A percentile compares a stretch with the other conserved stretches of the same genome.
Evolutionary conservation across 164 flowering plant species (phyloP).

Genomic region (Warburgia ugandensis): DNA sequence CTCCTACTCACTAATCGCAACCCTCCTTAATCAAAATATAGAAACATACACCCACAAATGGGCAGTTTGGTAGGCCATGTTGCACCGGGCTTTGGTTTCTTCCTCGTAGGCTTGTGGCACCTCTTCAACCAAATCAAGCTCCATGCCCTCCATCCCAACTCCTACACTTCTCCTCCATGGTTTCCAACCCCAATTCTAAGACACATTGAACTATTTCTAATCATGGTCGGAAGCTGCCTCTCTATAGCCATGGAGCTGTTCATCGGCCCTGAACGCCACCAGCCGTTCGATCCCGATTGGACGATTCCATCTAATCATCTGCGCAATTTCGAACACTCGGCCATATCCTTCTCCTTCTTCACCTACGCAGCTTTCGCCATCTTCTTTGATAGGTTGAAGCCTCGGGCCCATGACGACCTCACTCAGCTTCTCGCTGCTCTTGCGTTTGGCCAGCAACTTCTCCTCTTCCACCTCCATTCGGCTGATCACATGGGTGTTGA

Average conservation of each 20-base stretch:
- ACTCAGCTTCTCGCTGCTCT: constrained; percentile 39
- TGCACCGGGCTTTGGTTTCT: constrained; percentile 26
- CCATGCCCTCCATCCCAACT: constrained; percentile 17
- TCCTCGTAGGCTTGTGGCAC: constrained; percentile 36
- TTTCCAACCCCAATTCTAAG: constrained; percentile 16
- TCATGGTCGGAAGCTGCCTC: constrained; percentile 15
- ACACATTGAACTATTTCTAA: constrained; percentile 30
- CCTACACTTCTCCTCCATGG: constrained; percentile 24
- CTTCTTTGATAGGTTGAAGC: constrained; percentile 21
- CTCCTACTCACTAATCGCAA: too few species aligned
- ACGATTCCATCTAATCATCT: constrained; percentile 34
- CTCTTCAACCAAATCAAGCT: constrained; percentile 31
- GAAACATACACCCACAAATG: constrained; percentile 8
- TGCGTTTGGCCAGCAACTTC: constrained; percentile 60
- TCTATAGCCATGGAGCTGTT: constrained; percentile 32
- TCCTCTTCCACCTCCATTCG: constrained; percentile 60
- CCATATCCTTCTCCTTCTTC: constrained; percentile 26
- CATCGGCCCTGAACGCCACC: constrained; percentile 25
- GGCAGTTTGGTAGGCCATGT: constrained; percentile 32
- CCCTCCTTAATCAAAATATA: not conserved
- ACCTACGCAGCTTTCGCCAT: constrained; percentile 24
- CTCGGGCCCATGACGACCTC: constrained; percentile 24
- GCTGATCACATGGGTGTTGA: constrained; percentile 54
- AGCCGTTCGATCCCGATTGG: constrained; percentile 27
- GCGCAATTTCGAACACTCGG: constrained; percentile 36